phyloP scores from a whole-genome alignment of 2,329 filamentous ascomycete species.

The Massarina eburnea region DNA sequence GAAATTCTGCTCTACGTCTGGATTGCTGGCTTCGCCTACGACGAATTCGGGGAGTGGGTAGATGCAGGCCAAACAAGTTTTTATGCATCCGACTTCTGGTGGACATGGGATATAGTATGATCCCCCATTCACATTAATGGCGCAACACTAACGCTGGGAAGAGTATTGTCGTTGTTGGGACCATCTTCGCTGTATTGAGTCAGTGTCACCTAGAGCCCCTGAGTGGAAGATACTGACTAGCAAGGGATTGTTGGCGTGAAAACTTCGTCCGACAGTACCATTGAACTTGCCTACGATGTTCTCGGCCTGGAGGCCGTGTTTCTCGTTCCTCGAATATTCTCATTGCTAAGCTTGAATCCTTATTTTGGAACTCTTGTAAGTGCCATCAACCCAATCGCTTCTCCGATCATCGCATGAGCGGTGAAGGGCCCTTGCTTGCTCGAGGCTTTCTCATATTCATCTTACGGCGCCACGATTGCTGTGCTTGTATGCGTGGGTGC shows the following conservation, averaged over 20 bases:
- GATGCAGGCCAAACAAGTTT: conserved; percentile 79
- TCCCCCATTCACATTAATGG: background rate
- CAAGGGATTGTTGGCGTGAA: conserved; percentile 68
- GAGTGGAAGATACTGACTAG: background rate
- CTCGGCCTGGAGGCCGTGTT: conserved; percentile 85
- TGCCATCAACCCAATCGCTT: conserved; percentile 1
- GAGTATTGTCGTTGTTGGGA: conserved; percentile 70
- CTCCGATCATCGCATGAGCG: background rate
- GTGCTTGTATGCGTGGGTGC: background rate
- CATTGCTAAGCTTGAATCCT: conserved; percentile 80
- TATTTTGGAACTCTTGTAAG: conserved; percentile 79
- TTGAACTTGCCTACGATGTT: conserved; percentile 84
- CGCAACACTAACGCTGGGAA: conserved; percentile 7
- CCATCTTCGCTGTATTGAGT: conserved; percentile 72
- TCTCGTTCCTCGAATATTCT: conserved; percentile 84
- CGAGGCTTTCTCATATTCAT: background rate
- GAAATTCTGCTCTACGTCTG: conserved; percentile 80
- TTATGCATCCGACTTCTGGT: conserved; percentile 42
- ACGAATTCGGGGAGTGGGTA: conserved; percentile 72
- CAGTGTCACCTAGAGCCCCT: conserved; percentile 39
- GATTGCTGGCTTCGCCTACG: conserved; percentile 85
- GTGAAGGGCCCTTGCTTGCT: background rate
- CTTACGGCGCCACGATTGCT: background rate
- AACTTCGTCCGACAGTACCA: conserved; percentile 62
- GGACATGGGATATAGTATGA: conserved; percentile 52